phyloP scores from a whole-genome alignment of 306 rosid species.

The Clitoria ternatea region DNA sequence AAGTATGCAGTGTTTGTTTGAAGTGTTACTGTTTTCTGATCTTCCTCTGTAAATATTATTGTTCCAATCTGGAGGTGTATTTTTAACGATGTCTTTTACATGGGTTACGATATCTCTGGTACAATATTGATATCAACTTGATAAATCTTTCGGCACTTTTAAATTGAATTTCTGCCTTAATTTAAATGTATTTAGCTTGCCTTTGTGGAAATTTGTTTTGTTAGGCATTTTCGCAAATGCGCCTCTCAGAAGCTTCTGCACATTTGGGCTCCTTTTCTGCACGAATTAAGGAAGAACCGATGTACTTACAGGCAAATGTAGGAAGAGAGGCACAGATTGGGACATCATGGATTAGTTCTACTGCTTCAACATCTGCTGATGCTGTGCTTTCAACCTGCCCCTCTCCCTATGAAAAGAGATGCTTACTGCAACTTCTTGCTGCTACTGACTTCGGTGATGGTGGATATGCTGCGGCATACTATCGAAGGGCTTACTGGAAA shows the following conservation, averaged over 20 bases:
- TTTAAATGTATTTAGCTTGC: not conserved
- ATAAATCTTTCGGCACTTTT: too few relatives aligned
- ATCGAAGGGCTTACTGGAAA: slow-evolving; percentile 76
- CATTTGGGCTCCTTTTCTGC: slow-evolving; percentile 96
- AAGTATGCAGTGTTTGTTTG: too few relatives aligned
- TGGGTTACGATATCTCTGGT: too few relatives aligned
- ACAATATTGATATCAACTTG: too few relatives aligned
- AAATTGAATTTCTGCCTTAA: too few relatives aligned
- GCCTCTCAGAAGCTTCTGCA: slow-evolving; percentile 88
- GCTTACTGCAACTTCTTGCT: slow-evolving; percentile 90
- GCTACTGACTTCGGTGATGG: slow-evolving; percentile 94
- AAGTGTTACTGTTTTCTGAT: too few relatives aligned
- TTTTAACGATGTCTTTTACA: too few relatives aligned
- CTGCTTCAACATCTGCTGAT: slow-evolving; percentile 85
- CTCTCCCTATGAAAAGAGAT: slow-evolving; percentile 93
- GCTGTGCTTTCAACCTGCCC: slow-evolving; percentile 89
- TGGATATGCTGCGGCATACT: slow-evolving; percentile 65
- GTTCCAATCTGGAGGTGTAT: too few relatives aligned
- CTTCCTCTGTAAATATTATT: too few relatives aligned
- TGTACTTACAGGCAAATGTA: slow-evolving; percentile 46
- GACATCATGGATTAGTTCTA: slow-evolving; percentile 81
- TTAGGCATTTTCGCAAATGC: slow-evolving; percentile 96
- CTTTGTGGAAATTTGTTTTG: not conserved
- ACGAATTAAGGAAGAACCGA: slow-evolving; percentile 83
- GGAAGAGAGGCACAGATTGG: slow-evolving; percentile 68